phyloP scores from a whole-genome alignment of 108 stramenopile genomes.

The Fistulifera pelliculosa region DNA sequence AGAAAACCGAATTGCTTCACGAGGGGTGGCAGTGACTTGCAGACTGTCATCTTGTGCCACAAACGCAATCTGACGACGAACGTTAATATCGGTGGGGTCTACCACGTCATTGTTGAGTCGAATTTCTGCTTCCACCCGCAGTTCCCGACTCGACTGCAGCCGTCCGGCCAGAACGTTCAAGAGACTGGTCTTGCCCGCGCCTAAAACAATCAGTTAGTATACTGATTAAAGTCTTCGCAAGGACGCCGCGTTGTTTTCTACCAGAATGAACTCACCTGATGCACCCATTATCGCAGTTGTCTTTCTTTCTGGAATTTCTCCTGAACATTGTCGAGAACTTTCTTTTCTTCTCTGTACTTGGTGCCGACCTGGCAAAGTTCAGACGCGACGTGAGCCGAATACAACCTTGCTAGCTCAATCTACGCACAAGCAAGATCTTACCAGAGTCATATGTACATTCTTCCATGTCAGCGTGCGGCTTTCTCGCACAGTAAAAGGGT shows the following conservation, averaged over 20 bases:
- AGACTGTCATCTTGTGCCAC: conserved; percentile 81
- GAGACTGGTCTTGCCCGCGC: conserved; percentile 30
- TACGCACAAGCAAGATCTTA: no score
- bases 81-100: conserved; percentile 27
- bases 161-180: conserved; percentile 63
- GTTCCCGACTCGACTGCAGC: conserved; percentile 3
- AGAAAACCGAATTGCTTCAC: conserved; percentile 72
- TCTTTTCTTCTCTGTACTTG: no score
- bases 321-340: conserved; percentile 36
- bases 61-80: conserved; percentile 59
- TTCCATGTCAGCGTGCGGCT: no score
- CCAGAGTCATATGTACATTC: no score
- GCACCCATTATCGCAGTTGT: conserved; percentile 54
- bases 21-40: conserved; percentile 38
- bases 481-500: no score
- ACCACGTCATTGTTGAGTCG: conserved; percentile 27
- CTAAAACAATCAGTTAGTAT: no score
- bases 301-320: conserved; percentile 34
- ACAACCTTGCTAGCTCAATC: no score
- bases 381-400: no score
- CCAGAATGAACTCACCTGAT: no score
- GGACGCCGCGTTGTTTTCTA: no score
- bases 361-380: no score
- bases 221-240: no score
- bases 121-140: conserved; percentile 14